A percentile compares a stretch with the other conserved stretches of the same genome.
Evolutionary conservation across 176 grass and related monocot genomes (phyloP).

Genomic region (Echinochloa phyllopogon): DNA sequence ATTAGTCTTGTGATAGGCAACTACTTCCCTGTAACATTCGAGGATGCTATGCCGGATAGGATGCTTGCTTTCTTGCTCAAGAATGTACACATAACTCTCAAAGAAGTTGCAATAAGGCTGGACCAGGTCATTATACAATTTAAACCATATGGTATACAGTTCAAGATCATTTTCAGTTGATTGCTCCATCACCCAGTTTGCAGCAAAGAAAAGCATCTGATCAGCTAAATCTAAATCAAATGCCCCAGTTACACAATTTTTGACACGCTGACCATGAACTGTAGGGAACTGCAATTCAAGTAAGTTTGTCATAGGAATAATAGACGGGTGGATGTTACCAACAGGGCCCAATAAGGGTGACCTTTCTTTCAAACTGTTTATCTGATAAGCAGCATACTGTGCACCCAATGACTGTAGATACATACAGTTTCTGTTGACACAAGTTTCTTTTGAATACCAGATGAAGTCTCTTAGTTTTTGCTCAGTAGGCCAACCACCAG

Average conservation of each 20-base stretch:
- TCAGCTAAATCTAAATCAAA: conserved; percentile 66
- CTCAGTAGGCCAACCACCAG: conserved; percentile 82
- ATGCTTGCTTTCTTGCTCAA: conserved; percentile 63
- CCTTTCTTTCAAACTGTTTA: conserved; percentile 45
- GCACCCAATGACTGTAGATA: conserved; percentile 76
- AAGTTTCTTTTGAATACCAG: conserved; percentile 87
- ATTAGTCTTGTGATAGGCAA: conserved; percentile 67
- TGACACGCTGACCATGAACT: conserved; percentile 16
- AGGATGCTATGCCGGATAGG: conserved; percentile 79
- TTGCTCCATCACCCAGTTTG: conserved; percentile 91
- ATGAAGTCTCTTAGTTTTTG: conserved; percentile 68
- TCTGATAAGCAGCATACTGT: conserved; percentile 70
- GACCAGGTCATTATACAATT: conserved; percentile 60
- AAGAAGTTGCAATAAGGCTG: conserved; percentile 79
- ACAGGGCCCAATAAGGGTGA: conserved; percentile 23
- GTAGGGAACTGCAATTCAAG: conserved; percentile 59
- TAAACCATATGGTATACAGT: conserved; percentile 68
- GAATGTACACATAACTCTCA: conserved; percentile 54
- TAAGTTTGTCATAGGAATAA: conserved; percentile 56
- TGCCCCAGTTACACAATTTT: conserved; percentile 6
- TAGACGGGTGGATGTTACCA: conserved; percentile 41
- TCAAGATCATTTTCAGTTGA: conserved; percentile 66
- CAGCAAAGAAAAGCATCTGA: conserved; percentile 88
- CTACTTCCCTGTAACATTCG: conserved; percentile 55
- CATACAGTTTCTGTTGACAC: conserved; percentile 73